Conservation (phyloP, 2,329 filamentous ascomycete genomes). For the Cladosporium sp. region DNA sequence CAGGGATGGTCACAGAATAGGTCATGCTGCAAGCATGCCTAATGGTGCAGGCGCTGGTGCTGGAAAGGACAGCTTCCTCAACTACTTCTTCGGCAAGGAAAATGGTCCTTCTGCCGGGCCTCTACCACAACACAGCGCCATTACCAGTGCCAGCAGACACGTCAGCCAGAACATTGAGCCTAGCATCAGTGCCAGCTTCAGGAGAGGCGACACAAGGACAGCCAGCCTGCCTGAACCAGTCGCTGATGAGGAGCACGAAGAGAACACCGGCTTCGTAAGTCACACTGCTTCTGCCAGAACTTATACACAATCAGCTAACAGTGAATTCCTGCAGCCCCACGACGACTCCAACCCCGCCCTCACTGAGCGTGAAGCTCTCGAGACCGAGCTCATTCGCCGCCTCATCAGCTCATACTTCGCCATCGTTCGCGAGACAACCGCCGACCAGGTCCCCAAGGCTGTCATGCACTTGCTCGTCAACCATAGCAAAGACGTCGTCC, state of each 20-base stretch:
- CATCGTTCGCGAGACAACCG: slow-evolving; percentile 97
- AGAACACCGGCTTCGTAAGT: slow-evolving; percentile 33
- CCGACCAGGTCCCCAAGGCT: slow-evolving; percentile 96
- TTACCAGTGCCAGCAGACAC: slow-evolving; percentile 59
- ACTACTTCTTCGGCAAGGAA: slow-evolving; percentile 99
- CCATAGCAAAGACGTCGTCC: slow-evolving; percentile 95
- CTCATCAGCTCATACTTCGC: slow-evolving; percentile 99
- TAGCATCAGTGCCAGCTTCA: slow-evolving; percentile 79
- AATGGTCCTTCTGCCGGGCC: slow-evolving; percentile 52
- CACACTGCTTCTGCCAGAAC: background rate
- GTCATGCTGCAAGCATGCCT: slow-evolving; percentile 23
- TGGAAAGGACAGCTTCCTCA: slow-evolving; percentile 90
- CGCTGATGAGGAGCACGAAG: slow-evolving; percentile 57
- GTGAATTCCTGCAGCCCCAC: slow-evolving; percentile 12
- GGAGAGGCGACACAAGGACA: slow-evolving; percentile 63
- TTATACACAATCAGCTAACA: slow-evolving; percentile 2
- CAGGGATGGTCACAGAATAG: slow-evolving; percentile 41
- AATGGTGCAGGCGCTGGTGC: slow-evolving; percentile 48
- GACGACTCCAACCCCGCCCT: slow-evolving; percentile 62
- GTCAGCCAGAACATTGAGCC: slow-evolving; percentile 77
- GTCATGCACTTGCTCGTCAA: slow-evolving; percentile 99
- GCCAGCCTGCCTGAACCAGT: slow-evolving; percentile 30
- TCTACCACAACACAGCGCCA: slow-evolving; percentile 38
- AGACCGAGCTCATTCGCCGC: slow-evolving; percentile 94
- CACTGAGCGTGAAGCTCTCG: slow-evolving; percentile 92